These are phyloP conservation scores for Cyberlindnera maritima DNA, from an alignment of 805 yeast species.

Conservation along the genomic window DNA sequence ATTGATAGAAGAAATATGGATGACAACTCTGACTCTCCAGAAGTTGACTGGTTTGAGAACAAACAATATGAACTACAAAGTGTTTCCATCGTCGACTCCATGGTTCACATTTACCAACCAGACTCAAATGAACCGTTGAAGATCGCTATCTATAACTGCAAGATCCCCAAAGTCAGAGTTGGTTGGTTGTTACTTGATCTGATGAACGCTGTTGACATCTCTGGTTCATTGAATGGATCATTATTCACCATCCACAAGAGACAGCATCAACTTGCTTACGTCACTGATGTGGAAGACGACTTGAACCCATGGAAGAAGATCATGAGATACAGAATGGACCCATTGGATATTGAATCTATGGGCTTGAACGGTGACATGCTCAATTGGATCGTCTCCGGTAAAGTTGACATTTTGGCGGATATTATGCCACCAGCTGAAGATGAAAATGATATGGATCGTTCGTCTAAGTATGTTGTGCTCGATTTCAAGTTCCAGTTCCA, in stretches of 20 bases:
- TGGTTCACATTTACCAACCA: constrained; percentile 35
- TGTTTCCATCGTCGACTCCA: constrained; percentile 51
- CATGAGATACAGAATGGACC: constrained; percentile 43
- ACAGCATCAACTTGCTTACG: constrained; percentile 53
- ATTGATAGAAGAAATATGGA: constrained; percentile 54
- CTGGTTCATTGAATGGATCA: constrained; percentile 74
- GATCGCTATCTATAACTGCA: constrained; percentile 62
- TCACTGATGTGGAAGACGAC: constrained; percentile 36
- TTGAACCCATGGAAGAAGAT: constrained; percentile 47
- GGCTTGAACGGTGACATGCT: constrained; percentile 36
- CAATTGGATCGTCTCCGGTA: constrained; percentile 72
- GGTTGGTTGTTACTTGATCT: constrained; percentile 61
- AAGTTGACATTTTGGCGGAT: constrained; percentile 68
- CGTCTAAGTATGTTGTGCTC: constrained; percentile 55
- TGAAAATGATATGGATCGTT: constrained; percentile 19
- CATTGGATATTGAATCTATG: constrained; percentile 35
- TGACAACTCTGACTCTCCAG: constrained; percentile 22
- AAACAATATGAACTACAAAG: constrained; percentile 38
- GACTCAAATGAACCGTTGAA: constrained; percentile 28
- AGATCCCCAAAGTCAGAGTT: constrained; percentile 57
- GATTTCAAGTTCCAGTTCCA: constrained; percentile 64
- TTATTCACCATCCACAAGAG: constrained; percentile 75
- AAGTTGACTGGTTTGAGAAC: constrained; percentile 33
- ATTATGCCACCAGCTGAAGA: constrained; percentile 62
- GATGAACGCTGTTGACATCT: constrained; percentile 64